Conservation (phyloP, 2,329 filamentous ascomycete species). For the Trichoderma sp. region DNA sequence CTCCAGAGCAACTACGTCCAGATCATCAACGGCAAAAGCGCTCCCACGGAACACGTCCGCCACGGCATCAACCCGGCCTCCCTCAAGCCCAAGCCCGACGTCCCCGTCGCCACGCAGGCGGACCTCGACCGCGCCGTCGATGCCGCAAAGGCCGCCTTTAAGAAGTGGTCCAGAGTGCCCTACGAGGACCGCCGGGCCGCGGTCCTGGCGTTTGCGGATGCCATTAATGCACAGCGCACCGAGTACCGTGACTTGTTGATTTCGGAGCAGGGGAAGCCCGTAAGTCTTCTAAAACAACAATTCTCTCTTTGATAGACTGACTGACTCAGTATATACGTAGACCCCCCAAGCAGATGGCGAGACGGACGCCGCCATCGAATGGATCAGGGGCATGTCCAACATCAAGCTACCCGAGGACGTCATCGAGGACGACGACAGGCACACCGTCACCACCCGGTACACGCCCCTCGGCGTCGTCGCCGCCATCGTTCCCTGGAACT, state of each 20-base stretch:
- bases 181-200: constrained; percentile 35
- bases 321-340: too few species aligned
- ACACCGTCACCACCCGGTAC: constrained; percentile 29
- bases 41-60: constrained; percentile 29
- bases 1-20: constrained; percentile 16
- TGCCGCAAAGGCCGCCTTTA: constrained; percentile 36
- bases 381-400: constrained; percentile 36
- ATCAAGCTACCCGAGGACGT: constrained; percentile 43
- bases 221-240: constrained; percentile 32
- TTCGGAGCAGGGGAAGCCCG: constrained; percentile 36
- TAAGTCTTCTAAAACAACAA: neutral
- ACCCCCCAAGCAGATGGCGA: constrained; percentile 29
- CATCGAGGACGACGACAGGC: constrained; percentile 41
- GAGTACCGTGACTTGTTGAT: constrained; percentile 33
- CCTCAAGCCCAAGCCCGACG: constrained; percentile 39
- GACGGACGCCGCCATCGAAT: constrained; percentile 32
- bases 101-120: constrained; percentile 35
- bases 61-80: constrained; percentile 38
- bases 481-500: constrained; percentile 58
- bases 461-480: constrained; percentile 45
- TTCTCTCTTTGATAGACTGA: neutral
- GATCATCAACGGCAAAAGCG: constrained; percentile 35
- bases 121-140: constrained; percentile 39
- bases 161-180: constrained; percentile 36
- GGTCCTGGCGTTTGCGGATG: constrained; percentile 36